Evolutionary conservation across 371 early-diverging fungal species (phyloP).

Genomic region (Encephalitozoon intestinalis): DNA sequence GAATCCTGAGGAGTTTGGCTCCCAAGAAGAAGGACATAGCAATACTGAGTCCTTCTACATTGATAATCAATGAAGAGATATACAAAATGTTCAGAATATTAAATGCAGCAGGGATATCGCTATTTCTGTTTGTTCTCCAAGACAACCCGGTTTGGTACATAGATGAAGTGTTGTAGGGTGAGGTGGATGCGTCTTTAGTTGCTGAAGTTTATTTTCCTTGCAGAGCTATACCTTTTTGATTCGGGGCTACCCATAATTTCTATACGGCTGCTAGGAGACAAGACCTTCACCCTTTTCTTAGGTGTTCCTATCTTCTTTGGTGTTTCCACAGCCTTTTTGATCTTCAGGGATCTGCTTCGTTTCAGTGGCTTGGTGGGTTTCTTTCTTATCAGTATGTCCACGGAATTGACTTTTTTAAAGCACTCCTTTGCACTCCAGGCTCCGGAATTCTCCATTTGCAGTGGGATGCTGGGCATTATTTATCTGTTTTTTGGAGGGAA

Average conservation of each 20-base stretch:
- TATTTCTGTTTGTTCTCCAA: neutral
- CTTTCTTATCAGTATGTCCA: slow-evolving; percentile 12
- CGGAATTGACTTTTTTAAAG: slow-evolving; percentile 19
- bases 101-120: neutral
- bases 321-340: neutral
- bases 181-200: neutral
- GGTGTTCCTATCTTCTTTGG: slow-evolving; percentile 24
- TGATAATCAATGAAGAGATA: neutral
- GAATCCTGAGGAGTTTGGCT: neutral
- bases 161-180: neutral
- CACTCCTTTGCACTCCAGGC: slow-evolving; percentile 14
- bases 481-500: slow-evolving; percentile 27
- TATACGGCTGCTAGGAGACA: slow-evolving; percentile 9
- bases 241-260: slow-evolving; percentile 3
- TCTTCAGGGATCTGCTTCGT: neutral
- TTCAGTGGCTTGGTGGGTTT: neutral
- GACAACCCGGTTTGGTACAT: slow-evolving; percentile 3
- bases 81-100: slow-evolving; percentile 2
- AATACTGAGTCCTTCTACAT: neutral
- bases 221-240: slow-evolving; percentile 6
- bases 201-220: slow-evolving; percentile 27
- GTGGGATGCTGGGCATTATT: neutral
- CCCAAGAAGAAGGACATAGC: neutral
- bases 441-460: neutral
- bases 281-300: neutral